phyloP scores from a whole-genome alignment of 2,329 filamentous ascomycete genomes.

The Laburnicola sp. region DNA sequence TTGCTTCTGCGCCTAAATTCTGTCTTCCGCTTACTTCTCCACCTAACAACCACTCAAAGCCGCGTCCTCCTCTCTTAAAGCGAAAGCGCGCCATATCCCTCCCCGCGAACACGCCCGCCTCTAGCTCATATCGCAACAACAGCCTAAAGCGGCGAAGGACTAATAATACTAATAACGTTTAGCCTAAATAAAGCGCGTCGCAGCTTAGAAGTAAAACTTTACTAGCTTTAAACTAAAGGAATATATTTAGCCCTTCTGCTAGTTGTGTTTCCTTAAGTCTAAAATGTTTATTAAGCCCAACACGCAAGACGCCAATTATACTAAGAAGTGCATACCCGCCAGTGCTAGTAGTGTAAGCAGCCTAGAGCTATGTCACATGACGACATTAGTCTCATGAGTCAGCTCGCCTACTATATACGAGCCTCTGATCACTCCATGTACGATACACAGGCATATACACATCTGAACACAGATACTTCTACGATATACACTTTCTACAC shows the following conservation, averaged over 20 bases:
- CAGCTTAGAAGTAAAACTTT: neutral
- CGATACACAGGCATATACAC: slow-evolving; percentile 13
- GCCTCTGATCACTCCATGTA: slow-evolving; percentile 17
- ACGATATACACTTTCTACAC: too few relatives aligned
- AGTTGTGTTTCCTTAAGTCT: slow-evolving; percentile 17
- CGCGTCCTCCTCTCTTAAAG: slow-evolving; percentile 6
- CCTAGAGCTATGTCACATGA: too few relatives aligned
- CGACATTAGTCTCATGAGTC: too few relatives aligned
- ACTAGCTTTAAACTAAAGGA: slow-evolving; percentile 15
- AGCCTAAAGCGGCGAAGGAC: slow-evolving; percentile 13
- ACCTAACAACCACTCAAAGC: slow-evolving; percentile 7
- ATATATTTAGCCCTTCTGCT: slow-evolving; percentile 14
- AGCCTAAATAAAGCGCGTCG: too few relatives aligned
- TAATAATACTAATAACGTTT: too few relatives aligned
- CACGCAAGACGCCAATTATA: slow-evolving; percentile 11
- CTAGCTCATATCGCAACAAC: slow-evolving; percentile 14
- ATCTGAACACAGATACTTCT: slow-evolving; percentile 8
- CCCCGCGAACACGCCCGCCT: slow-evolving; percentile 5
- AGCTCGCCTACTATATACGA: slow-evolving; percentile 7
- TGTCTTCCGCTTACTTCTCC: slow-evolving; percentile 15
- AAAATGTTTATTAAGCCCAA: slow-evolving; percentile 17
- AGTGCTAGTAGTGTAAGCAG: too few relatives aligned
- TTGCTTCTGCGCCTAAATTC: slow-evolving; percentile 5
- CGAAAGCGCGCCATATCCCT: slow-evolving; percentile 21
- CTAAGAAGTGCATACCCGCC: too few relatives aligned